Evolutionary conservation across 805 yeast genomes (phyloP), one percentile per base, ranked within the genome.

Genomic region (Myxozyma monticola): DNA sequence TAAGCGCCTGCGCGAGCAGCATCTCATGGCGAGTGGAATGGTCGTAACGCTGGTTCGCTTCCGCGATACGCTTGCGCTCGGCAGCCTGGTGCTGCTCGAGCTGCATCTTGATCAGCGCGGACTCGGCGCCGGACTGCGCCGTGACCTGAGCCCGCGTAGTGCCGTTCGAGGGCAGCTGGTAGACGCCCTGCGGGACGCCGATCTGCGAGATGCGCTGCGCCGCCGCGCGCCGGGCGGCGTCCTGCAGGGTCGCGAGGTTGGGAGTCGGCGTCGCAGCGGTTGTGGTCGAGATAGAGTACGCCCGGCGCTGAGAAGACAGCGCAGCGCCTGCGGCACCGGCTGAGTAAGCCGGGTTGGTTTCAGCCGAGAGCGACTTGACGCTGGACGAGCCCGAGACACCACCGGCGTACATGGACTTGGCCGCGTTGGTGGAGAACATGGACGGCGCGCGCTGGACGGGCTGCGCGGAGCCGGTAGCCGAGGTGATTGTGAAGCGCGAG

Each of bases 1-100:
- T 65, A 18, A 76, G 69, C 12, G 88, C 88, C 48, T 71, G 66
- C 5, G 76, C 71, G 51, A 80, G 75, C 45, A 78, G 68, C 42
- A 76, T 70, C 30, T 71, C 72, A 39, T 57, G 52, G 31, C 34
- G 8, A 49, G 30, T 51, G 47, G 30, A 25, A 25, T 38, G 42
- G 36, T 35, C 40, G 28, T 28, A 28, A 12, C 22, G 28, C 31
- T 43, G 40, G 18, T n/a, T 28, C 18, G 22, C 37, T 6, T 15
- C 15, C 25, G 37, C 39, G 4, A 12, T 14, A n/a, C 45, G 42
- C 17, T 37, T 45, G n/a, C 41, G 45, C 42, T 25, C 40, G 31
- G 12, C 31, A 9, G 6, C 37, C 20, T 45, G 53, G 35, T 45
- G 48, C 37, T 42, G 45, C n/a, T n/a, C n/a, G n/a, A n/a, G n/a